Conservation (phyloP, 805 yeast genomes). For the Scheffersomyces ergatensis region DNA sequence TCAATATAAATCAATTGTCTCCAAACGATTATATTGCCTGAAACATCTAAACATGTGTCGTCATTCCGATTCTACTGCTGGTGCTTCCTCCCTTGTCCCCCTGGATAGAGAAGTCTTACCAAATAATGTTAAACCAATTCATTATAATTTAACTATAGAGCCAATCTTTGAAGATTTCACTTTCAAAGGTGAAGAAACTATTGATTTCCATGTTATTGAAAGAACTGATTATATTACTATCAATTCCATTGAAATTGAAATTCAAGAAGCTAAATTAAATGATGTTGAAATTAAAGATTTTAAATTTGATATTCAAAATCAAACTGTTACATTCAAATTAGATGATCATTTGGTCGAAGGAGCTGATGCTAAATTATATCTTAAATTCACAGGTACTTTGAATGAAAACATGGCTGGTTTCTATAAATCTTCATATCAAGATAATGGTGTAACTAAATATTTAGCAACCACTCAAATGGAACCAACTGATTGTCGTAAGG, state of each 20-base stretch:
- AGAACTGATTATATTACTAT: constrained; percentile 46
- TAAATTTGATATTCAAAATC: constrained; percentile 33
- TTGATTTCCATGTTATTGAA: constrained; percentile 54
- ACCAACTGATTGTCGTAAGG: constrained; percentile 82
- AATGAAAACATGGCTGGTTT: constrained; percentile 83
- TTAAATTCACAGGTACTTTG: constrained; percentile 60
- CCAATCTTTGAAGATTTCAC: constrained; percentile 54
- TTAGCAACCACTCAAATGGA: constrained; percentile 86
- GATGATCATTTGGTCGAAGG: constrained; percentile 33
- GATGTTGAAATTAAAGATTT: constrained; percentile 21
- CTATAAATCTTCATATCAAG: constrained; percentile 66
- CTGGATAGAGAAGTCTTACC: constrained; percentile 42
- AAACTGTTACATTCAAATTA: constrained; percentile 39
- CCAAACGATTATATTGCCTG: constrained; percentile 1
- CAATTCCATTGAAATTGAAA: constrained; percentile 64
- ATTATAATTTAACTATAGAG: constrained; percentile 40
- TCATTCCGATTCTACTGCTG: constrained; percentile 6
- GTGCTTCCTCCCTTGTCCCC: constrained; percentile 10
- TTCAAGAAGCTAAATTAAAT: constrained; percentile 45
- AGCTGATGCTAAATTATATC: constrained; percentile 41
- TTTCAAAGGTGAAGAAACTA: constrained; percentile 53
- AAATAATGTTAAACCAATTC: constrained; percentile 38
- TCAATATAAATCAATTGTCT: background rate
- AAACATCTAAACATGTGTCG: constrained; percentile 9
- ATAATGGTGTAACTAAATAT: constrained; percentile 63